Percentiles rank a stretch among this genome's conserved stretches.
phyloP scores from a whole-genome alignment of 1,284 basidiomycete genomes.

The Lentinus polychrous region DNA sequence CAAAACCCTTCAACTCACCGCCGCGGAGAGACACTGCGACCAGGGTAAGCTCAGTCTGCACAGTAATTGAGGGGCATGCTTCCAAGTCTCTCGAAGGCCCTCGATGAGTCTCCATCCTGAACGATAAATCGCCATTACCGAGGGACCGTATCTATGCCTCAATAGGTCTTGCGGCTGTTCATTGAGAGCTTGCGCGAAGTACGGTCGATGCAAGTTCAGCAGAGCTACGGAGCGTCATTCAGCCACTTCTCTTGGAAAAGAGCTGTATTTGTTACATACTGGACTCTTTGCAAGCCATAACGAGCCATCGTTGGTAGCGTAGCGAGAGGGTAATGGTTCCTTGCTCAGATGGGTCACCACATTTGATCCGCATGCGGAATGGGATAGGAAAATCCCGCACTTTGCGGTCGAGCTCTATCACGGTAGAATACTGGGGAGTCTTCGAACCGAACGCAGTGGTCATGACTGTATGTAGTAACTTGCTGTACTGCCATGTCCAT shows the following conservation, averaged over 20 bases:
- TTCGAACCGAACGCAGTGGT: conserved; percentile 47
- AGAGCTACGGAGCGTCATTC: conserved; percentile 35
- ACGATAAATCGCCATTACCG: conserved; percentile 63
- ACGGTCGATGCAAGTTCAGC: conserved; percentile 60
- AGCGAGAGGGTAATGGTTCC: conserved; percentile 13
- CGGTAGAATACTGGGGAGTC: conserved; percentile 36
- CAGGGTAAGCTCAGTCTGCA: conserved; percentile 45
- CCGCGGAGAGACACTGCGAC: conserved; percentile 55
- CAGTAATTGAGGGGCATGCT: conserved; percentile 31
- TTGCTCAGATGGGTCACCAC: conserved; percentile 15
- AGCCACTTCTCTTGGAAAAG: not conserved
- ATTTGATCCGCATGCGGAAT: conserved; percentile 34
- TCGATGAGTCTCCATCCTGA: conserved; percentile 60
- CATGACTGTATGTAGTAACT: conserved; percentile 45
- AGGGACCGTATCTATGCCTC: conserved; percentile 56
- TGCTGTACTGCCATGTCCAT: conserved; percentile 51
- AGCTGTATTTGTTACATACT: conserved; percentile 31
- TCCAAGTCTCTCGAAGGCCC: conserved; percentile 36
- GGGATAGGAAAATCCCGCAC: conserved; percentile 45
- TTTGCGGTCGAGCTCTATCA: conserved; percentile 37
- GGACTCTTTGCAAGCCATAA: conserved; percentile 49
- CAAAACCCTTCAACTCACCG: conserved; percentile 36
- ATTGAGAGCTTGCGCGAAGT: conserved; percentile 58
- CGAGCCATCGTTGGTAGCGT: conserved; percentile 39
- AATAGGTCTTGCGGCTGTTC: conserved; percentile 50